A percentile compares a stretch with the other conserved stretches of the same genome.
These are phyloP conservation scores for Vickermania spadyakhi DNA, from an alignment of 208 protist genomes.

Conservation along the genomic window DNA sequence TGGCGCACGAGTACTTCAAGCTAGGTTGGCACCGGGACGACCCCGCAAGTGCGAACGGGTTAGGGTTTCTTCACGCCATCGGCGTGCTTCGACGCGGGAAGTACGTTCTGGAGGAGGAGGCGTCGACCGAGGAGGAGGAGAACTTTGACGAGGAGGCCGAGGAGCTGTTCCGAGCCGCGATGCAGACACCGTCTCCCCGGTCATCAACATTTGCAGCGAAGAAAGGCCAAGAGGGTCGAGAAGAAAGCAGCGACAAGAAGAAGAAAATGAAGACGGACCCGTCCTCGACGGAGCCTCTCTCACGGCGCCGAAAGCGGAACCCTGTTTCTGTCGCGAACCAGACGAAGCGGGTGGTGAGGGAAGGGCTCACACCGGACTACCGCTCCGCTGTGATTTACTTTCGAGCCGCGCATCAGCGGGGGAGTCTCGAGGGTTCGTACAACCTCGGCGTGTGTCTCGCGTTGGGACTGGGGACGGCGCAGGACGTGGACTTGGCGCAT, in stretches of 20 bases:
- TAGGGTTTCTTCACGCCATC: constrained; percentile 78
- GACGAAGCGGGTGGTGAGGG: not conserved
- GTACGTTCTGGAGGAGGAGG: constrained; percentile 3
- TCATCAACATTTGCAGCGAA: constrained; percentile 7
- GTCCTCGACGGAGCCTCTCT: not conserved
- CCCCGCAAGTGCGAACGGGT: constrained; percentile 50
- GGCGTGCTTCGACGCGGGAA: constrained; percentile 41
- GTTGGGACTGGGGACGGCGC: constrained; percentile 41
- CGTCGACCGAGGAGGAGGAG: not conserved
- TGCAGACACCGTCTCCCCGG: constrained; percentile 4
- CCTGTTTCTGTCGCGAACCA: not conserved
- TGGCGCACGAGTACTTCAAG: constrained; percentile 51
- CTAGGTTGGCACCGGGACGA: constrained; percentile 33
- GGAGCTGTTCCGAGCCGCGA: not conserved
- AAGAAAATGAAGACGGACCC: not conserved
- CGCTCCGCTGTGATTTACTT: constrained; percentile 42
- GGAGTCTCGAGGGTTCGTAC: constrained; percentile 44
- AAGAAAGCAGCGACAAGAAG: not conserved
- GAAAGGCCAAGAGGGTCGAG: no score
- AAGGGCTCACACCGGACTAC: constrained; percentile 31
- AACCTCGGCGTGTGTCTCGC: constrained; percentile 73
- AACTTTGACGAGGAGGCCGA: not conserved
- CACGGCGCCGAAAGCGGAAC: not conserved
- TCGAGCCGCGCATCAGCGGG: constrained; percentile 6
- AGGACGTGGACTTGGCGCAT: constrained; percentile 19